These are phyloP conservation scores for Oryza coarctata DNA, from an alignment of 176 grass and related monocot species.

Conservation along the genomic window DNA sequence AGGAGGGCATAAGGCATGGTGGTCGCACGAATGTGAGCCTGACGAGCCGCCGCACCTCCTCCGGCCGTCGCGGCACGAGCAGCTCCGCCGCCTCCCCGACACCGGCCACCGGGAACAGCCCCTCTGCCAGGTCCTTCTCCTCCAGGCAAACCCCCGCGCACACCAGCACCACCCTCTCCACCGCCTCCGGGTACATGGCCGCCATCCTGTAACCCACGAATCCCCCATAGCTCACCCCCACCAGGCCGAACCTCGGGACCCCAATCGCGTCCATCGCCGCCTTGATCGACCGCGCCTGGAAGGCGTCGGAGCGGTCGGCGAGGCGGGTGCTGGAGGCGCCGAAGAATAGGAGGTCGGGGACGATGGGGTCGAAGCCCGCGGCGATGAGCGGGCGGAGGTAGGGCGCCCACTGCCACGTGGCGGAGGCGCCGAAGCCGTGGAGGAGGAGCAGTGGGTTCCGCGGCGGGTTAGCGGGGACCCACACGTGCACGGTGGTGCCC, in stretches of 20 bases:
- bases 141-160: constrained; percentile 86
- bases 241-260: constrained; percentile 46
- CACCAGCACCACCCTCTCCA: constrained; percentile 52
- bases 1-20: constrained; percentile 75
- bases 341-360: constrained; percentile 97
- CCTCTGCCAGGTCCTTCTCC: constrained; percentile 69
- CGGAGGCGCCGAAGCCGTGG: constrained; percentile 89
- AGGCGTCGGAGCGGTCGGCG: constrained; percentile 68
- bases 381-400: constrained; percentile 73
- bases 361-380: constrained; percentile 81
- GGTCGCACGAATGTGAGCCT: constrained; percentile 73
- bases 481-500: constrained; percentile 69
- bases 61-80: constrained; percentile 71
- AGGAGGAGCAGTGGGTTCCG: constrained; percentile 67
- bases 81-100: constrained; percentile 57
- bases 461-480: constrained; percentile 55
- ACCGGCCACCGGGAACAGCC: constrained; percentile 65
- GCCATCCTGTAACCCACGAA: constrained; percentile 79
- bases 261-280: constrained; percentile 62
- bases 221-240: constrained; percentile 86
- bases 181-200: constrained; percentile 61
- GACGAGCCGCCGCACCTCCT: constrained; percentile 74
- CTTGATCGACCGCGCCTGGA: constrained; percentile 71
- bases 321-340: constrained; percentile 56
- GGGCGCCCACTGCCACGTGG: constrained; percentile 86